A percentile compares a stretch with the other conserved stretches of the same genome.
These are phyloP conservation scores for Lipomyces japonicus DNA, from an alignment of 805 yeast species.

Conservation along the genomic window DNA sequence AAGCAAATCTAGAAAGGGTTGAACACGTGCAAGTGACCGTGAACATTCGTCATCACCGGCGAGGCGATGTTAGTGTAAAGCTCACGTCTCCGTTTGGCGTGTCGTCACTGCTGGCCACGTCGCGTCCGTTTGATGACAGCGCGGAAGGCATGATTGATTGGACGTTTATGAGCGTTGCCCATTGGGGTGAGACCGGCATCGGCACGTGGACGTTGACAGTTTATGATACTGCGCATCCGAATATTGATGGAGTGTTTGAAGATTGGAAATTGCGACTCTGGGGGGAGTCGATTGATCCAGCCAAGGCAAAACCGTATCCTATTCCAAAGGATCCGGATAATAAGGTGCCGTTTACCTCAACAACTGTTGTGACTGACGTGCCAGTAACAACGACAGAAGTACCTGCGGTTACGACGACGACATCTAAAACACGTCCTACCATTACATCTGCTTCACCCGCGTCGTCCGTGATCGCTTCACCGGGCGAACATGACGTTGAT, in stretches of 20 bases:
- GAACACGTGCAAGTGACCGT: slow-evolving; percentile 87
- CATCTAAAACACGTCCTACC: slow-evolving; percentile 16
- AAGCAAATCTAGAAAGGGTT: slow-evolving; percentile 60
- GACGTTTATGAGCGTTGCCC: slow-evolving; percentile 97
- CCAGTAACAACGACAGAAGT: slow-evolving; percentile 24
- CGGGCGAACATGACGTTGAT: neutral
- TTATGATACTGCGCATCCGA: slow-evolving; percentile 33
- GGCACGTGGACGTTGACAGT: slow-evolving; percentile 84
- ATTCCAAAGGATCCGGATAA: slow-evolving; percentile 35
- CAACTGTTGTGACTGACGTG: slow-evolving; percentile 21
- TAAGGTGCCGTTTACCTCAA: slow-evolving; percentile 19
- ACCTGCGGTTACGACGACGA: slow-evolving; percentile 9
- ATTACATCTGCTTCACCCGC: slow-evolving; percentile 14
- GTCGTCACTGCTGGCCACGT: slow-evolving; percentile 66
- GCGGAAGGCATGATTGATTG: slow-evolving; percentile 65
- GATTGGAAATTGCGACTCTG: slow-evolving; percentile 77
- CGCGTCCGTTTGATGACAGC: slow-evolving; percentile 57
- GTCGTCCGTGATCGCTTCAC: slow-evolving; percentile 10
- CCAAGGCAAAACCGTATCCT: slow-evolving; percentile 56
- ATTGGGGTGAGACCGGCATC: slow-evolving; percentile 81
- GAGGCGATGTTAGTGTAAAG: slow-evolving; percentile 68
- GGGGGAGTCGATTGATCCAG: slow-evolving; percentile 71
- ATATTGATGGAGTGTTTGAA: slow-evolving; percentile 41
- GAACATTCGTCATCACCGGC: slow-evolving; percentile 54
- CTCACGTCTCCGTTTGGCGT: slow-evolving; percentile 75